Conservation (phyloP, 345 rosid genomes). For the Combretum micranthum region DNA sequence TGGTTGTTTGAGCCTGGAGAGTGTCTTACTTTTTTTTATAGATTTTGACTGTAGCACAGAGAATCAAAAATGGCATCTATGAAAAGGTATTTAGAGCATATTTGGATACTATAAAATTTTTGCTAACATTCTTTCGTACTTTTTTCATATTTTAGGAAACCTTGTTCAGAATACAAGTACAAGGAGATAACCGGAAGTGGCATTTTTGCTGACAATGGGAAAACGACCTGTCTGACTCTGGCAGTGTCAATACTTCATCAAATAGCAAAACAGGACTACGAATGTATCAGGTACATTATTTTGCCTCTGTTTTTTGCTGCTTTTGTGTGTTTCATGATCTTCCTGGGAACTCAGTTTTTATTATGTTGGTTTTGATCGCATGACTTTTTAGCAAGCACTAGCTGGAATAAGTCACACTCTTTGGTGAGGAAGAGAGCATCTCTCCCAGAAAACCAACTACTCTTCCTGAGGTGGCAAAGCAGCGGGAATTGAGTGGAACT, state of each 20-base stretch:
- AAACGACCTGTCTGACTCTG: conserved; percentile 41
- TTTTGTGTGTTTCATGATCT: background rate
- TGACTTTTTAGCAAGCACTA: conserved; percentile 54
- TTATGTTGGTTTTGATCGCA: conserved; percentile 1
- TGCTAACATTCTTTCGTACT: conserved; percentile 3
- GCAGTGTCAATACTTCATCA: conserved; percentile 37
- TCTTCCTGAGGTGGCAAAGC: conserved; percentile 84
- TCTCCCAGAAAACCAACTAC: conserved; percentile 69
- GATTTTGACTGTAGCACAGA: no score
- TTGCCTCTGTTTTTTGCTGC: no score
- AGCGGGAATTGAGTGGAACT: conserved; percentile 88
- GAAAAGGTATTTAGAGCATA: no score
- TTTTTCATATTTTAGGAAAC: conserved; percentile 48
- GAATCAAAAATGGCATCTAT: no score
- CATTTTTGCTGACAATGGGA: conserved; percentile 63
- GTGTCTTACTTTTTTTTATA: no score
- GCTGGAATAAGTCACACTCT: conserved; percentile 92
- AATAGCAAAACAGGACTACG: conserved; percentile 32
- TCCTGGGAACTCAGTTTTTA: background rate
- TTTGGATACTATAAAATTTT: background rate
- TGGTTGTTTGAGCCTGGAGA: no score
- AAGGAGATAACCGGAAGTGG: conserved; percentile 98
- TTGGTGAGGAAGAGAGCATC: conserved; percentile 68
- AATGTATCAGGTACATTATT: conserved; percentile 62
- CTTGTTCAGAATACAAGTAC: conserved; percentile 87